phyloP scores from a whole-genome alignment of 1,284 basidiomycete genomes.

The Melampsora abietis-canadensis region DNA sequence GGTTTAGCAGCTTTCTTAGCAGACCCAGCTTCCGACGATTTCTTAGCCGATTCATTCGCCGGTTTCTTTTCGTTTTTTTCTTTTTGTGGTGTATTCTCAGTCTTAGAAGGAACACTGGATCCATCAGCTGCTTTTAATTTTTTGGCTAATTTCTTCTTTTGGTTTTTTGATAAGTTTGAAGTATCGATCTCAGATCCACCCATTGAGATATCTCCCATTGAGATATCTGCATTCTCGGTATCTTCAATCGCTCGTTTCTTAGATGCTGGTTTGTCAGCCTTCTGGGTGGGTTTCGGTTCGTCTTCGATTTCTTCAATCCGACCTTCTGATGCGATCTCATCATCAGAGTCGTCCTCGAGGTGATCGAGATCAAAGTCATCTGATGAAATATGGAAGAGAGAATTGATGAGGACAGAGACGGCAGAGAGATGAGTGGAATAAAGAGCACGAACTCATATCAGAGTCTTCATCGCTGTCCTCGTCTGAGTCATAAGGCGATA shows the following conservation, averaged over 20 bases:
- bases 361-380: slow-evolving; percentile 22
- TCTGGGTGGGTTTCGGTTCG: slow-evolving; percentile 13
- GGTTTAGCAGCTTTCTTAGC: background rate
- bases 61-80: background rate
- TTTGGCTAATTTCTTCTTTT: slow-evolving; percentile 34
- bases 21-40: background rate
- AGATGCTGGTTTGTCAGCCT: slow-evolving; percentile 18
- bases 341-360: slow-evolving; percentile 13
- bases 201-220: slow-evolving; percentile 31
- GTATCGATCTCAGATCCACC: slow-evolving; percentile 1
- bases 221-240: slow-evolving; percentile 26
- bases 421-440: background rate
- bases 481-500: slow-evolving; percentile 18
- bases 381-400: background rate
- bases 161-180: slow-evolving; percentile 32
- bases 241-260: slow-evolving; percentile 39
- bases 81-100: background rate
- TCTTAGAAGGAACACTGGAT: background rate
- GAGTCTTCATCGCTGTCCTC: slow-evolving; percentile 37
- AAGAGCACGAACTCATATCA: slow-evolving; percentile 17
- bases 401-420: background rate
- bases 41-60: background rate
- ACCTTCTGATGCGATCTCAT: slow-evolving; percentile 9
- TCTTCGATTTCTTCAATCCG: slow-evolving; percentile 21
- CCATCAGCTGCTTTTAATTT: slow-evolving; percentile 14